Evolutionary conservation across 495 filamentous ascomycete species (phyloP).

Genomic region (Penicillium bovifimosum): DNA sequence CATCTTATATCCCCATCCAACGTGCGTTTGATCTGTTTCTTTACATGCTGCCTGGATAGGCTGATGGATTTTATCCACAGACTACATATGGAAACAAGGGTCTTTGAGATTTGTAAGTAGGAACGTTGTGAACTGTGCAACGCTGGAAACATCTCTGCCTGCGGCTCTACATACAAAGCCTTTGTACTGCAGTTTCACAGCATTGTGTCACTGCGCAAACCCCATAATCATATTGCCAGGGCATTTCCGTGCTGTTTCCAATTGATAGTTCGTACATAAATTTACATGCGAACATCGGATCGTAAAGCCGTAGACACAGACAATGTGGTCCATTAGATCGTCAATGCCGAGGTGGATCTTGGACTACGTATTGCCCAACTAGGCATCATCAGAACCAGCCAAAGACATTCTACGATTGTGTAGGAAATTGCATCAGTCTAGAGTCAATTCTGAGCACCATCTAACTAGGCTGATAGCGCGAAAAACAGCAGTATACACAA

Average conservation of each 20-base stretch:
- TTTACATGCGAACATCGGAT: too few relatives aligned
- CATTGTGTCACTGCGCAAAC: not conserved
- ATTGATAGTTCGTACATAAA: not conserved
- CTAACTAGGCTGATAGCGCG: not conserved
- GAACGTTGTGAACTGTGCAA: not conserved
- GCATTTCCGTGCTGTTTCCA: not conserved
- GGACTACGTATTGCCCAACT: too few relatives aligned
- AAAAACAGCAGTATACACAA: constrained; percentile 3
- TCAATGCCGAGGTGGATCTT: too few relatives aligned
- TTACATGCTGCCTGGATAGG: not conserved
- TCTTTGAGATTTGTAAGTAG: not conserved
- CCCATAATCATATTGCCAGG: not conserved
- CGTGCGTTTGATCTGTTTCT: not conserved
- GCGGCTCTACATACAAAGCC: not conserved
- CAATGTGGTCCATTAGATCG: too few relatives aligned
- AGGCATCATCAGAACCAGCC: too few relatives aligned
- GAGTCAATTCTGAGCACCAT: too few relatives aligned
- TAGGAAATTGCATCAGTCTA: too few relatives aligned
- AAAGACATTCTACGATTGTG: too few relatives aligned
- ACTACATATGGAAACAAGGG: not conserved
- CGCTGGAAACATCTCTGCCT: not conserved
- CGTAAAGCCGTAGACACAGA: too few relatives aligned
- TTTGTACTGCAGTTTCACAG: not conserved
- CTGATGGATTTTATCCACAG: not conserved
- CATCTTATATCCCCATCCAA: not conserved